These are phyloP conservation scores for Dioszegia hungarica DNA, from an alignment of 768 basidiomycete species.

Conservation along the genomic window DNA sequence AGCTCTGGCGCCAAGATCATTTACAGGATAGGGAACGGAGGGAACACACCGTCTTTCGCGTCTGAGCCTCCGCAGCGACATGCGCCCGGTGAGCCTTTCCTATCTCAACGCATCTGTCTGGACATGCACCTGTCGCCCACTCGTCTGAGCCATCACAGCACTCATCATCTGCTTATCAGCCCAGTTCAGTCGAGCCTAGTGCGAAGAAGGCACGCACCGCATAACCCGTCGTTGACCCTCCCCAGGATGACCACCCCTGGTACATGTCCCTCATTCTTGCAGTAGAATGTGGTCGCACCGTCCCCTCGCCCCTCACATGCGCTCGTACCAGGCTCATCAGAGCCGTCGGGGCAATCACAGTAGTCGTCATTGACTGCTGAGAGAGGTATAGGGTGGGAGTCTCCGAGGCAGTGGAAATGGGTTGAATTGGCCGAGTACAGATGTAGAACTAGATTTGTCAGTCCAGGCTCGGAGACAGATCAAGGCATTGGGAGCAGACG, in stretches of 20 bases:
- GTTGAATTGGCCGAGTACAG: background rate
- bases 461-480: too few species aligned
- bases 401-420: conserved; percentile 75
- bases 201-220: conserved; percentile 58
- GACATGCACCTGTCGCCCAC: conserved; percentile 64
- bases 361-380: conserved; percentile 85
- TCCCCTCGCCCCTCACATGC: conserved; percentile 61
- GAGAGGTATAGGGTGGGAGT: conserved; percentile 70
- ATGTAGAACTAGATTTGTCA: background rate
- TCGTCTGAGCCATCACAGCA: conserved; percentile 98
- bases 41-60: conserved; percentile 66
- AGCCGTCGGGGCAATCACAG: conserved; percentile 91
- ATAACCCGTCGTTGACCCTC: conserved; percentile 85
- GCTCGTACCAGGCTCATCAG: conserved; percentile 91
- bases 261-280: conserved; percentile 80
- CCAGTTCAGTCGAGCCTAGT: background rate
- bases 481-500: too few species aligned
- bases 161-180: conserved; percentile 61
- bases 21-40: too few species aligned
- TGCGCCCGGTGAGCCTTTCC: conserved; percentile 67
- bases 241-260: conserved; percentile 72
- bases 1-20: too few species aligned
- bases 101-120: conserved; percentile 68
- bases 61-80: conserved; percentile 67
- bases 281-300: conserved; percentile 62